Base-by-base conservation (phyloP, 2,329 filamentous ascomycete species). In the Talaromyces sp. region DNA sequence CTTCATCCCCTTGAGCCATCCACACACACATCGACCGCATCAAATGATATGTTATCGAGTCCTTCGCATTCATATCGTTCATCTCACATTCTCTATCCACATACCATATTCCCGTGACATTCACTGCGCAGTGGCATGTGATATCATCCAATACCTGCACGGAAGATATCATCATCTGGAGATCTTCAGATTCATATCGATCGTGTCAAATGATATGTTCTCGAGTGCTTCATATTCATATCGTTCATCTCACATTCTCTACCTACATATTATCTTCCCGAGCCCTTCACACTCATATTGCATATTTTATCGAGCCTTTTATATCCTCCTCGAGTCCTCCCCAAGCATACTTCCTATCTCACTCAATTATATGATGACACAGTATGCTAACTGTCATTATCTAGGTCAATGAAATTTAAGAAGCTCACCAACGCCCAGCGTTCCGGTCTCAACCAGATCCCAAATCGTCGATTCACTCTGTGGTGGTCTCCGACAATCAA, bases 401-500 rank as follows among this genome's bases (percentile, higher is more conserved):
- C 27, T 31, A 58, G 51, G 11, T 63, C 61, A 3, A 98, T 99
- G 95, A 97, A 98, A 70, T 99, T 97, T 85, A 99, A 99, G 81
- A 99, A 99, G 78, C 83, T 99, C 67, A 99, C 95, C 0, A 99
- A 99, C 72, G 95, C 95, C 0, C 95, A 99, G 78, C 86, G 95
- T 72, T 96, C 92, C 22, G 95, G 95, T 92, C 79, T 99, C 34
- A 98, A 97, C 76, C 95, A 99, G 75, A 99, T 99, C 75, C 95
- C 95, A 0, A 99, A 99, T 76, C 92, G 95, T 86, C 92, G 95
- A 0, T 99, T 99, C 79, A 98, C 95, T 0, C 82, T 99, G 0
- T 99, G 95, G 95, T 99, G 95, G 95, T 95, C 90, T 0, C 89
- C 90, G 0, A 96, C 92, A 0, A 96, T 96, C 78, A 96, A 97